Evolutionary conservation across 495 filamentous ascomycete species (phyloP).

Genomic region (Trichocladium antarcticum): DNA sequence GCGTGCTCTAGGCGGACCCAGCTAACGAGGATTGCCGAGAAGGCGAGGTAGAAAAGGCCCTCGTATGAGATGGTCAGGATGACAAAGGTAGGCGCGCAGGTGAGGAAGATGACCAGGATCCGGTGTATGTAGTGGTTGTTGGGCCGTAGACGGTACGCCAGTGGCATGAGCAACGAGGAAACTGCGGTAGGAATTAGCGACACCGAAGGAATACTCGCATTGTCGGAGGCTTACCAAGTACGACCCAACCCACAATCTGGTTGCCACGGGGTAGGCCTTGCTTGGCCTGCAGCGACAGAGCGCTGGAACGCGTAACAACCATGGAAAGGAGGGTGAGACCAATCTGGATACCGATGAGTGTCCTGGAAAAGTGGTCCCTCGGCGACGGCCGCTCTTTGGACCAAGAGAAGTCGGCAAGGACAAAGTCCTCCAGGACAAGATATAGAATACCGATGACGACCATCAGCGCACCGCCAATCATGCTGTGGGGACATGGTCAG

Average conservation of each 20-base stretch:
- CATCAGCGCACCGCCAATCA: slow-evolving; percentile 70
- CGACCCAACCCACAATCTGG: slow-evolving; percentile 75
- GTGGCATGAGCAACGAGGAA: slow-evolving; percentile 65
- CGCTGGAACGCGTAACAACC: slow-evolving; percentile 74
- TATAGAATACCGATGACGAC: slow-evolving; percentile 67
- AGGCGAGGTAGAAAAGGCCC: slow-evolving; percentile 89
- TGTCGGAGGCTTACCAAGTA: slow-evolving; percentile 51
- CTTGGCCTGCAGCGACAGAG: slow-evolving; percentile 72
- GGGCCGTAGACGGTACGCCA: slow-evolving; percentile 68
- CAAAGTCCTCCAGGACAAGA: slow-evolving; percentile 64
- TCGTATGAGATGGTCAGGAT: slow-evolving; percentile 97
- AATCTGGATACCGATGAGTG: slow-evolving; percentile 42
- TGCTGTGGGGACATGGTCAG: slow-evolving; percentile 39
- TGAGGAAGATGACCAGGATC: slow-evolving; percentile 79
- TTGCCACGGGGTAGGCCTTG: slow-evolving; percentile 82
- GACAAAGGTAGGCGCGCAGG: slow-evolving; percentile 88
- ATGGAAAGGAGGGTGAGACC: slow-evolving; percentile 80
- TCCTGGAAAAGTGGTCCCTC: slow-evolving; percentile 27
- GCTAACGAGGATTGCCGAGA: slow-evolving; percentile 68
- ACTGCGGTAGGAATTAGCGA: slow-evolving; percentile 36
- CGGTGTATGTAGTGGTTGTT: slow-evolving; percentile 86
- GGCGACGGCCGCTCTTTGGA: slow-evolving; percentile 16
- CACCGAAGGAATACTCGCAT: no score
- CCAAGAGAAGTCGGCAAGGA: slow-evolving; percentile 41
- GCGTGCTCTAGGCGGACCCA: slow-evolving; percentile 89